Percentiles rank a stretch among this genome's conserved stretches.
Conservation (phyloP, 495 filamentous ascomycete genomes). For the Bombardia bombarda region DNA sequence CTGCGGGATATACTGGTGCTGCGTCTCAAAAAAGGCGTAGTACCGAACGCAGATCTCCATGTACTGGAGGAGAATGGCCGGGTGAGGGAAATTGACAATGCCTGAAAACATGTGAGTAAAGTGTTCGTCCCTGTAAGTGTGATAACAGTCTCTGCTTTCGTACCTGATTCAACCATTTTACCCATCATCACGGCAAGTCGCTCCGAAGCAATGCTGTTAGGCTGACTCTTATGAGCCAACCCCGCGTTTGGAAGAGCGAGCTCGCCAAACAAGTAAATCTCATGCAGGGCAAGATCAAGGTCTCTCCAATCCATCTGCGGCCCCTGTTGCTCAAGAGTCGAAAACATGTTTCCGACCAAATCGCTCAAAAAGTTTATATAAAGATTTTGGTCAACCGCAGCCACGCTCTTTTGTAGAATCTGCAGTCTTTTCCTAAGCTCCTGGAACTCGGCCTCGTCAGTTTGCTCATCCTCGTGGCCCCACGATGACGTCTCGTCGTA, state of each 20-base stretch:
- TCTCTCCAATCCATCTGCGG: conserved; percentile 86
- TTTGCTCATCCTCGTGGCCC: conserved; percentile 90
- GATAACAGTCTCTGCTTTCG: too few species aligned
- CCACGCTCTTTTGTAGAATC: conserved; percentile 81
- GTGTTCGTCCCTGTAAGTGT: too few species aligned
- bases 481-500: conserved; percentile 91
- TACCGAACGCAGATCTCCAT: conserved; percentile 98
- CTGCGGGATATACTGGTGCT: conserved; percentile 66
- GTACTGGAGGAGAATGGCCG: conserved; percentile 86
- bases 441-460: conserved; percentile 97
- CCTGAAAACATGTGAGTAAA: conserved; percentile 50
- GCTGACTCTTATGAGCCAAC: conserved; percentile 71
- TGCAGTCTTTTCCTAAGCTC: conserved; percentile 84
- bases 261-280: conserved; percentile 96
- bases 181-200: conserved; percentile 83
- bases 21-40: conserved; percentile 80
- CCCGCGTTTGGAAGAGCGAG: conserved; percentile 77
- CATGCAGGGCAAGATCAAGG: conserved; percentile 88
- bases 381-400: conserved; percentile 72
- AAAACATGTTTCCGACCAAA: conserved; percentile 76
- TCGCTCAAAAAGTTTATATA: conserved; percentile 80
- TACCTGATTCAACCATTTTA: conserved; percentile 89
- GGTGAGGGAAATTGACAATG: conserved; percentile 77
- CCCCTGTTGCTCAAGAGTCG: conserved; percentile 59
- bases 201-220: conserved; percentile 65